Base-by-base conservation (phyloP, 2,329 filamentous ascomycete genomes). In the Paecilomyces sp. region DNA sequence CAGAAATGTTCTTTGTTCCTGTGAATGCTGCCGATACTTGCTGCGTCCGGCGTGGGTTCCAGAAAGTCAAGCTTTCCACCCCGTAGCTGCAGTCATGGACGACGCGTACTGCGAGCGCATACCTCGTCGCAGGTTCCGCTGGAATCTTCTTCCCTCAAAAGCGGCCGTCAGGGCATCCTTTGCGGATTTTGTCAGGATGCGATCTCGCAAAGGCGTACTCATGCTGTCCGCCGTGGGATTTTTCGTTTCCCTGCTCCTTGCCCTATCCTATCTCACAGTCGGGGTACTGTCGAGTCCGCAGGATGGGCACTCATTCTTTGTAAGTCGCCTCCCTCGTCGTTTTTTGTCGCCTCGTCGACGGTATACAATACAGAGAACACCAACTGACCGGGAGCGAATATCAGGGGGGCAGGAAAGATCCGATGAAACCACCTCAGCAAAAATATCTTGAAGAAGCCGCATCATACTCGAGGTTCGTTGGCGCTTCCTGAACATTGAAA, bases 401-500 rank as follows among this genome's bases (percentile, higher is more conserved):
- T 18, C 18, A 47, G 36, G 36, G 36, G n/a, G 36, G 36, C 36
- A 47, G 18, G 15, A 47, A 47, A 15, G 36, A n/a, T 18, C 4
- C 36, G 15, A n/a, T 41, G 36, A 59, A 56, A 33, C 15, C 60
- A 13, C 60, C 60, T 12, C 60, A 61, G 33, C 25, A 61, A 53
- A 54, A 58, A 36, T 61, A 61, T 59, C 60, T 61, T 12, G 58
- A 61, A 47, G 60, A 61, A 33, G 60, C 58, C 12, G 30, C 36
- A n/a, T 18, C 36, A 47, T 18, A 18, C 8, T 47, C 36, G 54
- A 57, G 47, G 25, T 55, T 60, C 15, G 57, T 56, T 15, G 47
- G 60, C 57, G 4, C 25, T 28, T 6, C 25, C 1, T 28, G 25
- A 22, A 28, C 25, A 28, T 4, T 28, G 25, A 28, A 22, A 6